Conservation (phyloP, 129 eudicot species). For the Flaveria trinervia region DNA sequence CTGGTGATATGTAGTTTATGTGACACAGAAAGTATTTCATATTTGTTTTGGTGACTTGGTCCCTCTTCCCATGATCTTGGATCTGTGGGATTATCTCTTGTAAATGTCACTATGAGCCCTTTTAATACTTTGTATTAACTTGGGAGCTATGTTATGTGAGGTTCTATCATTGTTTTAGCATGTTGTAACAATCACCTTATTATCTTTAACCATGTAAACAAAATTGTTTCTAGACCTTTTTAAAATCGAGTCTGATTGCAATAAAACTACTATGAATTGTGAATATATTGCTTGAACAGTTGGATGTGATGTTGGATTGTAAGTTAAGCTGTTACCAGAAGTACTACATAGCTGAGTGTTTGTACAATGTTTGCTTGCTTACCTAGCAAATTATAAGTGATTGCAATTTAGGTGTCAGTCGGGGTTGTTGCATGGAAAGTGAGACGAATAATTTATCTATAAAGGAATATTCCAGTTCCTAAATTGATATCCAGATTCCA, state of each 20-base stretch:
- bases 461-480: background rate
- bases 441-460: background rate
- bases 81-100: background rate
- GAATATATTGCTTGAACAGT: slow-evolving; percentile 13
- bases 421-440: background rate
- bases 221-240: slow-evolving; percentile 11
- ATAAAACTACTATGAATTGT: slow-evolving; percentile 2
- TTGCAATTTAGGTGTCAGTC: slow-evolving; percentile 12
- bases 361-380: slow-evolving; percentile 13
- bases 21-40: slow-evolving; percentile 1
- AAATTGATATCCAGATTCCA: background rate
- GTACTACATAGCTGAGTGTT: background rate
- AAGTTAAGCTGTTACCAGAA: no score
- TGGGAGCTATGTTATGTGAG: slow-evolving; percentile 19
- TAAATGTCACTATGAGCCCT: slow-evolving; percentile 6
- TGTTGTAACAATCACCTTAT: slow-evolving; percentile 13
- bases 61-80: background rate
- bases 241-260: slow-evolving; percentile 8
- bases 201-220: slow-evolving; percentile 4
- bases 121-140: slow-evolving; percentile 5
- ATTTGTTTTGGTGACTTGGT: slow-evolving; percentile 6
- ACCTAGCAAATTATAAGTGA: slow-evolving; percentile 17
- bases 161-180: slow-evolving; percentile 15
- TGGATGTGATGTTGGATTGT: background rate
- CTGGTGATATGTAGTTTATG: slow-evolving; percentile 10